A percentile compares a stretch with the other conserved stretches of the same genome.
Conservation (phyloP, 331 rosid species). For the Cydonia oblonga region DNA sequence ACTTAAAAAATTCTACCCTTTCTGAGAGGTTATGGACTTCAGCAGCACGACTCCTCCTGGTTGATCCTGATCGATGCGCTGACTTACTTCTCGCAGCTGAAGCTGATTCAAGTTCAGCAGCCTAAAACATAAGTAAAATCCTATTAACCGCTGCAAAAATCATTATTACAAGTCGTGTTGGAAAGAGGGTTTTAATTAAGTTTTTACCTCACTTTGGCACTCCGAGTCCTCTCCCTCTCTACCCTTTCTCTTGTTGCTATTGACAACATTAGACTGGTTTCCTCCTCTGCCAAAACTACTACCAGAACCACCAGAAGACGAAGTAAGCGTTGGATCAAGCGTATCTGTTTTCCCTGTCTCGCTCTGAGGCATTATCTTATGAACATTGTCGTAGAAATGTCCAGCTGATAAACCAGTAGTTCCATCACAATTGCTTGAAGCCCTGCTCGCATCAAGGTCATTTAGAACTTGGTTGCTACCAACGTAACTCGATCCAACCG, state of each 20-base stretch:
- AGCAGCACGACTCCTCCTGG: constrained; percentile 61
- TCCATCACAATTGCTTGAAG: constrained; percentile 37
- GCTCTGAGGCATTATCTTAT: constrained; percentile 19
- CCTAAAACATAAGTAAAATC: constrained; percentile 20
- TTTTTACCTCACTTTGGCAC: constrained; percentile 69
- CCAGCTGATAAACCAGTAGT: constrained; percentile 35
- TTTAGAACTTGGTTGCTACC: constrained; percentile 58
- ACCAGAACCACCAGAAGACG: constrained; percentile 74
- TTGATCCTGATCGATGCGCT: constrained; percentile 40
- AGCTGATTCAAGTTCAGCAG: constrained; percentile 50
- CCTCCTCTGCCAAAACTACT: constrained; percentile 53
- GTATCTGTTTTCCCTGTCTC: constrained; percentile 41
- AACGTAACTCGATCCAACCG: constrained; percentile 66
- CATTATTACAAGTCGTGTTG: not conserved
- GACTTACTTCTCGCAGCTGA: constrained; percentile 41
- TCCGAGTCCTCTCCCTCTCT: constrained; percentile 58
- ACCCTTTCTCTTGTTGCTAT: constrained; percentile 52
- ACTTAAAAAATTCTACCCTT: constrained; percentile 38
- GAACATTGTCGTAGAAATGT: constrained; percentile 25
- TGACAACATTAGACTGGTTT: constrained; percentile 39
- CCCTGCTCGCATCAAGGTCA: constrained; percentile 35
- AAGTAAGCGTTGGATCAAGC: constrained; percentile 40
- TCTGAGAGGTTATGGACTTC: constrained; percentile 89
- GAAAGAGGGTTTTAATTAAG: not conserved
- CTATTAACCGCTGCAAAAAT: not conserved